phyloP scores from a whole-genome alignment of 208 protist genomes.

The Trypanosoma rangeli region DNA sequence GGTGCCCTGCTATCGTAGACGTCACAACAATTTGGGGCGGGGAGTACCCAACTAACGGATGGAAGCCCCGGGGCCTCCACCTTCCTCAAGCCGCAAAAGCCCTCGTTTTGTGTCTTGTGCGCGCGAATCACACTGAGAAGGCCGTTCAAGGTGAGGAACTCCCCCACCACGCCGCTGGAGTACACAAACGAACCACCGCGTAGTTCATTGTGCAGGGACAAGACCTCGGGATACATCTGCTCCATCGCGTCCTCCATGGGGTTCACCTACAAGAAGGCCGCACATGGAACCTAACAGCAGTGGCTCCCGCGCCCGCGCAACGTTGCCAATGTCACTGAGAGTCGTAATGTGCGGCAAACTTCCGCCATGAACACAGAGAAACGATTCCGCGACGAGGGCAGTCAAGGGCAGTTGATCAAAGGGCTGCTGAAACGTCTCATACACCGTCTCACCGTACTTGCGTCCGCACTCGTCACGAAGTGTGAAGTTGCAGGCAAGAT shows the following conservation, averaged over 20 bases:
- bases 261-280: slow-evolving; percentile 90
- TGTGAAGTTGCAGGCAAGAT: slow-evolving; percentile 86
- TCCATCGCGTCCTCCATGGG: slow-evolving; percentile 85
- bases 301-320: slow-evolving; percentile 76
- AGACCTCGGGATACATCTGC: slow-evolving; percentile 26
- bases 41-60: slow-evolving; percentile 93
- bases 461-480: slow-evolving; percentile 87
- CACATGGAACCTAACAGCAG: slow-evolving; percentile 65
- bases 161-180: slow-evolving; percentile 50
- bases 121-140: slow-evolving; percentile 90
- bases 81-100: slow-evolving; percentile 88
- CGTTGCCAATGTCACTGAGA: slow-evolving; percentile 59
- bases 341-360: slow-evolving; percentile 40
- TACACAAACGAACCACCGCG: slow-evolving; percentile 56
- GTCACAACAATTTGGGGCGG: slow-evolving; percentile 95
- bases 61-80: slow-evolving; percentile 78
- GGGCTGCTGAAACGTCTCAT: slow-evolving; percentile 44
- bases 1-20: slow-evolving; percentile 93
- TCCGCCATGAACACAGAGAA: slow-evolving; percentile 86
- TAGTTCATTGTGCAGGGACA: slow-evolving; percentile 45
- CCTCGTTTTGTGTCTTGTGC: slow-evolving; percentile 84
- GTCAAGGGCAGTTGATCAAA: slow-evolving; percentile 73
- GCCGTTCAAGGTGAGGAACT: slow-evolving; percentile 86
- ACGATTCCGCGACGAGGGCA: slow-evolving; percentile 48
- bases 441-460: slow-evolving; percentile 68